Base-by-base conservation (phyloP, 2,329 filamentous ascomycete genomes). In the Eurotiales sp. region DNA sequence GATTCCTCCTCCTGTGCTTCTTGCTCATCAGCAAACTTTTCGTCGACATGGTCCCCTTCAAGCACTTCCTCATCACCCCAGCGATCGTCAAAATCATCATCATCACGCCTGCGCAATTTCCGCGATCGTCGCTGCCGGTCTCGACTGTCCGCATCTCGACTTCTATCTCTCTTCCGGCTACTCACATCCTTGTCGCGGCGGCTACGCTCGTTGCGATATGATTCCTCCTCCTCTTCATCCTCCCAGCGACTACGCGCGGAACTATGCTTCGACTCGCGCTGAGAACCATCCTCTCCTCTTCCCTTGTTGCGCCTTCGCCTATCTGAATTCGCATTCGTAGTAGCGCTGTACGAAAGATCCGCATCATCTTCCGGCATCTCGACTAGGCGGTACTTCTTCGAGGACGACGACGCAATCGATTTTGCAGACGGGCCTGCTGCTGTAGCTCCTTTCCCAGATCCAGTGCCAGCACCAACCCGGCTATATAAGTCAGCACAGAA, bases 11-110 rank as follows among this genome's bases (percentile, higher is more conserved):
- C 84, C 2, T 85, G 81, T 0, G 87, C 87, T 58, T 87, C 84
- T 40, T 80, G 73, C 44, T 87, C 86, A 14, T 87, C 84, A 1
- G 75, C 74, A 45, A 78, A 77, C 23, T 74, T 76, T 7, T 45
- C 19, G 77, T n/a, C n/a, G n/a, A n/a, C n/a, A n/a, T n/a, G n/a
- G n/a, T 37, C 76, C 14, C 70, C 75, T 10, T 73, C 74, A 3
- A 64, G 66, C 5, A 67, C 54, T 59, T 88, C 87, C 62, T 91
- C 87, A 60, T 93, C 88, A 1, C 84, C 89, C 89, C 90, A 95
- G 49, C 87, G 77, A 62, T 90, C 86, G 43, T 90, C 86, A 57
- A 86, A 85, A 57, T 87, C 81, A 27, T 72, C 76, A 56, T 87
- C 81, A 5, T 63, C 61, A 54, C 75, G 70, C 52, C 72, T 72